A percentile compares a stretch with the other conserved stretches of the same genome.
Conservation (phyloP, 306 rosid species). For the Astragalus membranaceus region DNA sequence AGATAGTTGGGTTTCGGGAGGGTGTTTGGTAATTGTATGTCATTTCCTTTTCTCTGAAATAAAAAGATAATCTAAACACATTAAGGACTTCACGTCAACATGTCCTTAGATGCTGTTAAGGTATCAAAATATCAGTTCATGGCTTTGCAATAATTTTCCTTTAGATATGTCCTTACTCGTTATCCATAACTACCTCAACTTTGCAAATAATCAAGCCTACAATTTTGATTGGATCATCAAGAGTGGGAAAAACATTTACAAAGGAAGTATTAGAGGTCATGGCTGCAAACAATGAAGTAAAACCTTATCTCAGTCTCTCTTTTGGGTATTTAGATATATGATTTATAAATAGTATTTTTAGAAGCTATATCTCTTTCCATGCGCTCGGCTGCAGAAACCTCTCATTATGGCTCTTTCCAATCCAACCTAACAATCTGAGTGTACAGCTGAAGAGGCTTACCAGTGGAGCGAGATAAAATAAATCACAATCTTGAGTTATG, state of each 20-base stretch:
- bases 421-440: slow-evolving; percentile 89
- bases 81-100: no score
- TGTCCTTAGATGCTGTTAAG: slow-evolving; percentile 75
- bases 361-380: slow-evolving; percentile 5
- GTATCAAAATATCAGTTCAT: slow-evolving; percentile 26
- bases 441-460: slow-evolving; percentile 94
- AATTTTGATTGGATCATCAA: slow-evolving; percentile 81
- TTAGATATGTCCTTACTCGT: not conserved
- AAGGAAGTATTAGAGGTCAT: slow-evolving; percentile 77
- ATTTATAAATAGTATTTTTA: not conserved
- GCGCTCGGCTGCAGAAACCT: slow-evolving; percentile 58
- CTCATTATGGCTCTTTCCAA: slow-evolving; percentile 88
- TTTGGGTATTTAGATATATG: no score
- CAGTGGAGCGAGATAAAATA: slow-evolving; percentile 67
- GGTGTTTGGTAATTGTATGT: not conserved
- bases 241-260: slow-evolving; percentile 75
- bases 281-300: slow-evolving; percentile 56
- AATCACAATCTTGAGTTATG: no score
- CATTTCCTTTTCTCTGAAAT: not conserved
- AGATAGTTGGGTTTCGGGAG: not conserved
- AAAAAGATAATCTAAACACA: not conserved
- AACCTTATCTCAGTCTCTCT: no score
- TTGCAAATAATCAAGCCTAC: slow-evolving; percentile 77
- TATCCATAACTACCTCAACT: not conserved
- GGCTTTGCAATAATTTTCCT: not conserved